Conservation (phyloP, 2,329 filamentous ascomycete genomes). For the Monilinia aucupariae region DNA sequence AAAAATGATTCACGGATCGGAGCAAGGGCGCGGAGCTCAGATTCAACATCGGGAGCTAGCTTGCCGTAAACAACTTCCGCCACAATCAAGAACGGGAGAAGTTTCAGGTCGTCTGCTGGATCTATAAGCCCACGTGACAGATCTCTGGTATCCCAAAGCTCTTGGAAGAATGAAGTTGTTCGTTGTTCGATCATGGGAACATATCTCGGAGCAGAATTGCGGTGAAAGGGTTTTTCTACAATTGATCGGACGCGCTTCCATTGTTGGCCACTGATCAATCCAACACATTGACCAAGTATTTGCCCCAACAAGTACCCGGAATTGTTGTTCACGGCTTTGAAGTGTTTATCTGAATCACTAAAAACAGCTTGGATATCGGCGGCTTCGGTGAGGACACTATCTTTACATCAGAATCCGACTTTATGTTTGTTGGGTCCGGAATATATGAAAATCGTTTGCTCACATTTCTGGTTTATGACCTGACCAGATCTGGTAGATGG, state of each 20-base stretch:
- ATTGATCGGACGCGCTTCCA: constrained; percentile 32
- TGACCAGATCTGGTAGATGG: constrained; percentile 39
- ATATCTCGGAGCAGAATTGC: neutral
- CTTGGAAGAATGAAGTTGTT: constrained; percentile 18
- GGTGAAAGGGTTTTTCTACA: constrained; percentile 21
- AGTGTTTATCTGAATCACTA: constrained; percentile 41
- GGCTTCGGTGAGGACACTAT: constrained; percentile 37
- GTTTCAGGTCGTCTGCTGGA: constrained; percentile 26
- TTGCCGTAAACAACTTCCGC: constrained; percentile 39
- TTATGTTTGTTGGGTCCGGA: neutral
- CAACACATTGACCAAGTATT: constrained; percentile 42
- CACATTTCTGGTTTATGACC: constrained; percentile 40
- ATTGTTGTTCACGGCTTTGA: constrained; percentile 41
- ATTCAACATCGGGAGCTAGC: constrained; percentile 27
- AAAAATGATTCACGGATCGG: constrained; percentile 36
- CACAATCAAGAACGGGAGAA: constrained; percentile 39
- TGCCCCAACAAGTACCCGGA: constrained; percentile 38
- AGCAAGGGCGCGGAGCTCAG: constrained; percentile 28
- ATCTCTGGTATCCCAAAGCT: constrained; percentile 3
- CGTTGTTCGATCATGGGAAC: constrained; percentile 12
- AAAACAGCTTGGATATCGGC: constrained; percentile 38
- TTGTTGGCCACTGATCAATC: constrained; percentile 36
- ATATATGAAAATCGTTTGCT: constrained; percentile 14
- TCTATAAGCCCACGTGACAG: constrained; percentile 20
- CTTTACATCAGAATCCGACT: neutral